These are phyloP conservation scores for Curvularia sp. DNA, from an alignment of 2,329 filamentous ascomycete species.

Conservation along the genomic window DNA sequence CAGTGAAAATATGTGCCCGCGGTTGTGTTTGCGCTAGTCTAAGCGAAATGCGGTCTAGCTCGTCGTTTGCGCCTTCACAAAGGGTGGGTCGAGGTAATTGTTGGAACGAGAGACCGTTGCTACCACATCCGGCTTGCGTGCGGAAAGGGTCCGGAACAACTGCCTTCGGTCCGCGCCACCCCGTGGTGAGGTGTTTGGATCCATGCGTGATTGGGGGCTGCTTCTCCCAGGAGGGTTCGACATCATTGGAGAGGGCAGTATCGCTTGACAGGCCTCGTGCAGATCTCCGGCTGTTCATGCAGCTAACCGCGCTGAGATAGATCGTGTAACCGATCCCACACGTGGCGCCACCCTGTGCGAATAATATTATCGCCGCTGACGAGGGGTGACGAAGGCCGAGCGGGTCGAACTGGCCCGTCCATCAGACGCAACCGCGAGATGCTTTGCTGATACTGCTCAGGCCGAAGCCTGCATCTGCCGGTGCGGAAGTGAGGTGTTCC, in stretches of 20 bases:
- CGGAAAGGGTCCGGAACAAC: slow-evolving; percentile 1
- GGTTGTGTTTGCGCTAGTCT: slow-evolving; percentile 26
- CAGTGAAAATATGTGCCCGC: slow-evolving; percentile 23
- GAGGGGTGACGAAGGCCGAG: neutral
- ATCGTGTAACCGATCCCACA: slow-evolving; percentile 26
- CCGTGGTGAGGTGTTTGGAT: slow-evolving; percentile 5
- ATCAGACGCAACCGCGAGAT: neutral
- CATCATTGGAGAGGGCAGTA: slow-evolving; percentile 18
- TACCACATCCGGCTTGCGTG: slow-evolving; percentile 4
- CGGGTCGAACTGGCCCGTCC: neutral
- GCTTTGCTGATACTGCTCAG: neutral
- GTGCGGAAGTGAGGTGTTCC: neutral
- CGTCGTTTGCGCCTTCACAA: slow-evolving; percentile 13
- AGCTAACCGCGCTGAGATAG: slow-evolving; percentile 26
- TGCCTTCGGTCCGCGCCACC: slow-evolving; percentile 3
- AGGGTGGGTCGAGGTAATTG: slow-evolving; percentile 15
- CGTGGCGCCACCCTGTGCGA: slow-evolving; percentile 13
- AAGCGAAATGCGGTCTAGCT: slow-evolving; percentile 22
- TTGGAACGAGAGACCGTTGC: slow-evolving; percentile 11
- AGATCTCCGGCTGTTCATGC: slow-evolving; percentile 23
- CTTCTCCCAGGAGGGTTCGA: slow-evolving; percentile 4
- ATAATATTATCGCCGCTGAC: slow-evolving; percentile 9
- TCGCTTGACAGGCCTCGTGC: slow-evolving; percentile 21
- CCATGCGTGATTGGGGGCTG: slow-evolving; percentile 12
- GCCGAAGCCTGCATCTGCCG: neutral